These are phyloP conservation scores for Schoenoplectus tabernaemontani DNA, from an alignment of 202 grass and related monocot species.

Conservation along the genomic window DNA sequence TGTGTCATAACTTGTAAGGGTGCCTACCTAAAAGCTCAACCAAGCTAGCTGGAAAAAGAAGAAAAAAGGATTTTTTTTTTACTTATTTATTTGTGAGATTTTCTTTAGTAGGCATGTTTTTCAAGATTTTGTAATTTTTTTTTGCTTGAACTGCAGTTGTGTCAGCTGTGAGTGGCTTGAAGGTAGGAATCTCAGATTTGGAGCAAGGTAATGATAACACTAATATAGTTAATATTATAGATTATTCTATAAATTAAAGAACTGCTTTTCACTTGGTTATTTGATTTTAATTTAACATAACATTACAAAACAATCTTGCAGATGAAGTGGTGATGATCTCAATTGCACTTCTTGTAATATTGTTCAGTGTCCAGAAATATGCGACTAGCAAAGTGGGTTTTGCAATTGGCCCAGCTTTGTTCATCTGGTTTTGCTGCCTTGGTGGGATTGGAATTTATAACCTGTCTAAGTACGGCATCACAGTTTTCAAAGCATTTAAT, in stretches of 20 bases:
- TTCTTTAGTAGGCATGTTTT: conserved; percentile 4
- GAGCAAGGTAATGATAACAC: conserved; percentile 41
- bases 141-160: conserved; percentile 44
- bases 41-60: neutral
- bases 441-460: conserved; percentile 85
- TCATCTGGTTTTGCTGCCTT: conserved; percentile 93
- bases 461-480: conserved; percentile 54
- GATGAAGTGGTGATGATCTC: conserved; percentile 85
- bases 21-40: neutral
- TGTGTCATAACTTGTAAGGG: neutral
- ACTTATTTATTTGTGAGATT: neutral
- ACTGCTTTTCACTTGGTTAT: neutral
- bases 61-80: neutral
- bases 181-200: conserved; percentile 55
- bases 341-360: conserved; percentile 77
- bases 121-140: conserved; percentile 13
- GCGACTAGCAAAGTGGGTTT: conserved; percentile 93
- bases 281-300: neutral
- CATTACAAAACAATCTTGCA: conserved; percentile 28
- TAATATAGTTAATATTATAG: neutral
- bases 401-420: conserved; percentile 76
- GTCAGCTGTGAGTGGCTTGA: conserved; percentile 77
- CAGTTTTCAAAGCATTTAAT: conserved; percentile 83
- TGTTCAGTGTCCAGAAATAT: conserved; percentile 84
- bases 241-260: neutral